Conservation (phyloP, 2,329 filamentous ascomycete genomes). For the Penicillium sclerotiorum region DNA sequence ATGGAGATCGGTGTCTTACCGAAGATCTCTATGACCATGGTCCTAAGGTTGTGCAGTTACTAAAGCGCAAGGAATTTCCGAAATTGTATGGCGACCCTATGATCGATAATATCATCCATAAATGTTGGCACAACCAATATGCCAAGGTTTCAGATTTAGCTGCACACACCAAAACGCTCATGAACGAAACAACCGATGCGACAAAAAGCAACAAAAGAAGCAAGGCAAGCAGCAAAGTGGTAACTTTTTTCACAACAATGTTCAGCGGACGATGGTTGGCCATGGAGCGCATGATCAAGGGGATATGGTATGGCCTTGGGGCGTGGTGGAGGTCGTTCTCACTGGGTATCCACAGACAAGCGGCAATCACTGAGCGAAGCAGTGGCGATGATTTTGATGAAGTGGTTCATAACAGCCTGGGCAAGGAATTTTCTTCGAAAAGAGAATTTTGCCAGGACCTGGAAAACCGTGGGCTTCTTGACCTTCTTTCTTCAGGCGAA, state of each 20-base stretch:
- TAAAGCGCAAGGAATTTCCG: conserved; percentile 30
- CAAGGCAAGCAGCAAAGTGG: neutral
- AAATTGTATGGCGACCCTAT: conserved; percentile 26
- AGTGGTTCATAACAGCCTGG: conserved; percentile 1
- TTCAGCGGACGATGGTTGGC: too few relatives aligned
- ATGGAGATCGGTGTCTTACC: conserved; percentile 29
- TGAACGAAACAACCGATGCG: neutral
- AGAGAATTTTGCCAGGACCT: conserved; percentile 27
- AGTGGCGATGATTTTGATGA: neutral
- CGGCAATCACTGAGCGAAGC: too few relatives aligned
- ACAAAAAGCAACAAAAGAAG: neutral
- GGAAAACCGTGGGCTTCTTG: conserved; percentile 29
- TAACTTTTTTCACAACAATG: too few relatives aligned
- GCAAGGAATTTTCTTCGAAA: conserved; percentile 22
- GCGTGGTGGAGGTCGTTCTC: too few relatives aligned
- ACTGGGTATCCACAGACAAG: too few relatives aligned
- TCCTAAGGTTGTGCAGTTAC: conserved; percentile 24
- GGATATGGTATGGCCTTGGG: too few relatives aligned
- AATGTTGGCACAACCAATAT: conserved; percentile 28
- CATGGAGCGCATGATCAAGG: too few relatives aligned
- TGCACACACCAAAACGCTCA: conserved; percentile 16
- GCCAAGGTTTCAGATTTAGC: conserved; percentile 22
- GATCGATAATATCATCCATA: conserved; percentile 31
- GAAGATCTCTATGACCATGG: conserved; percentile 30
- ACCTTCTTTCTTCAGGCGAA: conserved; percentile 23